Percentiles rank a stretch among this genome's conserved stretches.
These are phyloP conservation scores for Aureobasidium vineae DNA, from an alignment of 2,329 filamentous ascomycete species.

Conservation along the genomic window DNA sequence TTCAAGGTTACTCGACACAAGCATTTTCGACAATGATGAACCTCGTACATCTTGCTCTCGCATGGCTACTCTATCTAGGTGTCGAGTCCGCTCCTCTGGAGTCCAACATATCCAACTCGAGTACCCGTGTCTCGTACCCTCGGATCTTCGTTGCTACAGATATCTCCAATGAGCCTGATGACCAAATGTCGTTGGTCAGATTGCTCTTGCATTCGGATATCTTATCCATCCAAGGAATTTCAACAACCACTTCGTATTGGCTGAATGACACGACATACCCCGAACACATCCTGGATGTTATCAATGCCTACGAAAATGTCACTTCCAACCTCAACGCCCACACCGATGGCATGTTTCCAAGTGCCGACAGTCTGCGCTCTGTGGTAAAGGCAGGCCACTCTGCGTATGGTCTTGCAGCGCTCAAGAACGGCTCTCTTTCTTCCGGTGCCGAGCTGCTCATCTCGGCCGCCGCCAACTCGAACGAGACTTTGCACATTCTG, in stretches of 20 bases:
- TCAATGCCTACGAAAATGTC: slow-evolving; percentile 35
- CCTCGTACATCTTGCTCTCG: not conserved
- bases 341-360: slow-evolving; percentile 35
- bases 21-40: not conserved
- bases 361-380: slow-evolving; percentile 30
- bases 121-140: slow-evolving; percentile 24
- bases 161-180: slow-evolving; percentile 36
- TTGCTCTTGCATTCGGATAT: slow-evolving; percentile 33
- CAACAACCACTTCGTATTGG: slow-evolving; percentile 33
- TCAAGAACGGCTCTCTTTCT: slow-evolving; percentile 34
- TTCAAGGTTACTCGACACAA: not conserved
- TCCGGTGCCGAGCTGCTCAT: slow-evolving; percentile 32
- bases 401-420: slow-evolving; percentile 42
- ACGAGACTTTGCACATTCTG: slow-evolving; percentile 49
- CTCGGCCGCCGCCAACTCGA: slow-evolving; percentile 30
- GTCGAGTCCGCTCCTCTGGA: not conserved
- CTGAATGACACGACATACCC: slow-evolving; percentile 32
- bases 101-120: not conserved
- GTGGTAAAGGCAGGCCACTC: slow-evolving; percentile 41
- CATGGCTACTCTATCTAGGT: not conserved
- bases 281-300: slow-evolving; percentile 35
- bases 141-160: slow-evolving; percentile 35
- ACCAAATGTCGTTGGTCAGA: slow-evolving; percentile 34
- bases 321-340: slow-evolving; percentile 47
- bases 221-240: slow-evolving; percentile 33